phyloP scores from a whole-genome alignment of 2,329 filamentous ascomycete species.

The Colletotrichum brevisporum region DNA sequence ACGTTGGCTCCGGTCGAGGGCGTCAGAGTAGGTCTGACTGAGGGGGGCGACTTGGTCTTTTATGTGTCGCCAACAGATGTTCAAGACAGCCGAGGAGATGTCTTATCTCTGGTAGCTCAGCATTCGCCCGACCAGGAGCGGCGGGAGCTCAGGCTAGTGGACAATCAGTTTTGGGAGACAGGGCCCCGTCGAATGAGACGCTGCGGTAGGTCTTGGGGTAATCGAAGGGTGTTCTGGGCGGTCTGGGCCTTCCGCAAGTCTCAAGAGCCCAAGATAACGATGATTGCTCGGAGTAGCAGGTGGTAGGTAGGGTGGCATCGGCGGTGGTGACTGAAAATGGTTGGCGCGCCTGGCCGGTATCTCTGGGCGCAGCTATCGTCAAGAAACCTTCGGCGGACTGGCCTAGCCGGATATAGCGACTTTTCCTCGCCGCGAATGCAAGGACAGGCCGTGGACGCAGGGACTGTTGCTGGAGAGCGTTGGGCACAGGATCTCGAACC shows the following conservation, averaged over 20 bases:
- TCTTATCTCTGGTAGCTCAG: constrained; percentile 12
- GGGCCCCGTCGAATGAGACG: constrained; percentile 15
- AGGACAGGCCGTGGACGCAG: neutral
- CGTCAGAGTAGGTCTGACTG: too few relatives aligned
- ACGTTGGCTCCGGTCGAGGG: neutral
- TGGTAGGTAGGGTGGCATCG: neutral
- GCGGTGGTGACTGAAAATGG: constrained; percentile 4
- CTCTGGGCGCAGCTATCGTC: constrained; percentile 1
- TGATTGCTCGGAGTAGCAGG: constrained; percentile 23
- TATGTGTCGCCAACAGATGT: neutral
- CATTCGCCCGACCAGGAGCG: neutral
- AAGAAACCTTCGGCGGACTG: neutral
- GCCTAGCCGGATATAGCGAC: constrained; percentile 19
- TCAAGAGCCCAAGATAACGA: constrained; percentile 25
- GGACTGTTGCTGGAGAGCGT: constrained; percentile 1
- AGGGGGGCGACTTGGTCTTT: neutral
- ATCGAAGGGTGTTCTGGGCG: constrained; percentile 1
- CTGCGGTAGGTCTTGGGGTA: constrained; percentile 5
- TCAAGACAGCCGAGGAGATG: constrained; percentile 9
- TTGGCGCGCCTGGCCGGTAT: constrained; percentile 14
- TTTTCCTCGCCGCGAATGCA: neutral
- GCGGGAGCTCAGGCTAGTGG: constrained; percentile 4
- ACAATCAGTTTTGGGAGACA: constrained; percentile 8
- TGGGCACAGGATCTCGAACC: neutral
- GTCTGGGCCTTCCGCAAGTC: neutral